phyloP scores from a whole-genome alignment of 495 filamentous ascomycete species.

The Aspergillus biplanus region DNA sequence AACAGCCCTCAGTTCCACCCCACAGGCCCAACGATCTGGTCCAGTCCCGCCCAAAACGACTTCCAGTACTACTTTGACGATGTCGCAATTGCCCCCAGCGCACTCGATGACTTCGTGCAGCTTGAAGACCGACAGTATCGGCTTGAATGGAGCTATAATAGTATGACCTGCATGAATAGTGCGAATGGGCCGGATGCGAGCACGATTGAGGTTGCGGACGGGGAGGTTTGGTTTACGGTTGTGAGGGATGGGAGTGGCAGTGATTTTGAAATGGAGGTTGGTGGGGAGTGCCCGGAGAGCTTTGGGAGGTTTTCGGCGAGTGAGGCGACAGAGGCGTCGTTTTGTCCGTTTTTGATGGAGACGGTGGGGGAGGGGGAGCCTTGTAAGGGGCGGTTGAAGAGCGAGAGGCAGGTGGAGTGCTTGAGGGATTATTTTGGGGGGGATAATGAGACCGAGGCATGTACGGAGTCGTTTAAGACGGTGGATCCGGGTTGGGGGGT shows the following conservation, averaged over 20 bases:
- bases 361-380: background rate
- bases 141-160: slow-evolving; percentile 4
- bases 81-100: background rate
- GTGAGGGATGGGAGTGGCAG: background rate
- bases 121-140: background rate
- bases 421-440: background rate
- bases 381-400: background rate
- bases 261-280: background rate
- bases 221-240: slow-evolving; percentile 7
- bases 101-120: background rate
- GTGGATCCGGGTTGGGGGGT: background rate
- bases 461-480: background rate
- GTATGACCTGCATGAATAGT: background rate
- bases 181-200: background rate
- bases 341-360: background rate
- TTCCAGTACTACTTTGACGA: slow-evolving; percentile 5
- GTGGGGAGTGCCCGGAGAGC: background rate
- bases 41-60: background rate
- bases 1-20: background rate
- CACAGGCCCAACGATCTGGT: background rate
- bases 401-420: background rate
- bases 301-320: background rate
- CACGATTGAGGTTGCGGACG: background rate
- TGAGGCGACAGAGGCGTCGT: slow-evolving; percentile 1
- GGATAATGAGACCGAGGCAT: slow-evolving; percentile 3